These are phyloP conservation scores for Trypanosoma melophagium DNA, from an alignment of 208 protist species.

Conservation along the genomic window DNA sequence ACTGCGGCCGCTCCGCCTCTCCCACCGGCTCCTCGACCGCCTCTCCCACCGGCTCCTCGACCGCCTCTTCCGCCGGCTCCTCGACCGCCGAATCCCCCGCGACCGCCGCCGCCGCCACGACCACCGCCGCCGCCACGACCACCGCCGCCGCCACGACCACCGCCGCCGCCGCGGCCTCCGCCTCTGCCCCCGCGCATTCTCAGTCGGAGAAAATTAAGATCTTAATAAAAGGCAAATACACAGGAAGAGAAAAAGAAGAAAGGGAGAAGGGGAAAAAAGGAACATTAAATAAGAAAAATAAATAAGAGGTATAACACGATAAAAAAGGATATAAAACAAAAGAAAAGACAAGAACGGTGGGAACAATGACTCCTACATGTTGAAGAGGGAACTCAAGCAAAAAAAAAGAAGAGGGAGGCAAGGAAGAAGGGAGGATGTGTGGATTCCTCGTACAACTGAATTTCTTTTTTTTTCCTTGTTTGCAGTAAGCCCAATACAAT, in stretches of 20 bases:
- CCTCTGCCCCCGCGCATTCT: constrained; percentile 46
- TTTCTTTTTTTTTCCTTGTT: not conserved
- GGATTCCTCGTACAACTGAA: not conserved
- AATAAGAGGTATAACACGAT: constrained; percentile 6
- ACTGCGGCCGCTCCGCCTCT: constrained; percentile 52
- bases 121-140: constrained; percentile 32
- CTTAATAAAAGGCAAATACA: not conserved
- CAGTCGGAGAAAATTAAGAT: constrained; percentile 24
- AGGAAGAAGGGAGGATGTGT: too few relatives aligned
- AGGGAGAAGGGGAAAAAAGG: constrained; percentile 16
- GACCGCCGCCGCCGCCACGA: constrained; percentile 47
- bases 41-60: constrained; percentile 54
- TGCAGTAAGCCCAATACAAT: not conserved
- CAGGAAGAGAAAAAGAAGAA: constrained; percentile 11
- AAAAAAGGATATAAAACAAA: constrained; percentile 16
- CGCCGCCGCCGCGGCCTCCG: constrained; percentile 33
- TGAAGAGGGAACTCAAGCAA: not conserved
- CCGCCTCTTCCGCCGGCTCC: constrained; percentile 50
- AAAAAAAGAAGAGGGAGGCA: constrained; percentile 2
- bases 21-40: constrained; percentile 51
- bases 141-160: constrained; percentile 42
- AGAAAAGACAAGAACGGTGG: too few relatives aligned
- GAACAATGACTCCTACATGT: not conserved
- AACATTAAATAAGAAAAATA: constrained; percentile 7
- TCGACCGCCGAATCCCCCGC: constrained; percentile 46